Evolutionary conservation across 2,329 filamentous ascomycete genomes (phyloP).

Genomic region (Fusarium floridanum): DNA sequence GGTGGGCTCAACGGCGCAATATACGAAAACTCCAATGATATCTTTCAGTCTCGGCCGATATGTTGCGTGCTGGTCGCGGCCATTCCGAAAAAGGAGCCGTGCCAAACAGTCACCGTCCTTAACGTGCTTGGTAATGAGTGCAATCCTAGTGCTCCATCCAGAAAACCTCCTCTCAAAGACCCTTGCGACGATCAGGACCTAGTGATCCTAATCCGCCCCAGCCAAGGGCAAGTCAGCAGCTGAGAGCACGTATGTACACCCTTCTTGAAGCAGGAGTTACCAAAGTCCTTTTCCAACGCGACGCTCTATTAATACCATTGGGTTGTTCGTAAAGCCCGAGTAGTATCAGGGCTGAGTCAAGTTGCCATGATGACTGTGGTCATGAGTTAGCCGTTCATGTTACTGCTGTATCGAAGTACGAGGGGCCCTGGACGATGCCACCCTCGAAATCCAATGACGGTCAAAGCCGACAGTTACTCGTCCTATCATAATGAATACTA

Average conservation of each 20-base stretch:
- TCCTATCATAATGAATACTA: slow-evolving; percentile 42
- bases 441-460: slow-evolving; percentile 45
- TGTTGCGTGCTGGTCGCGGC: slow-evolving; percentile 47
- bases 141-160: slow-evolving; percentile 46
- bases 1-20: slow-evolving; percentile 41
- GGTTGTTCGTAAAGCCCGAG: slow-evolving; percentile 49
- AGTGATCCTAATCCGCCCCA: slow-evolving; percentile 48
- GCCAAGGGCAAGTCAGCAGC: slow-evolving; percentile 40
- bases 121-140: slow-evolving; percentile 41
- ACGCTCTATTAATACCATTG: slow-evolving; percentile 55
- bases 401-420: slow-evolving; percentile 33
- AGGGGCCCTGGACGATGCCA: slow-evolving; percentile 52
- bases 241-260: slow-evolving; percentile 43
- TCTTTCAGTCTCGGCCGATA: slow-evolving; percentile 51
- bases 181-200: slow-evolving; percentile 46
- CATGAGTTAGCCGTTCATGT: slow-evolving; percentile 53
- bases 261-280: slow-evolving; percentile 50
- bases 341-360: slow-evolving; percentile 53
- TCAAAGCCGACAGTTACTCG: slow-evolving; percentile 47
- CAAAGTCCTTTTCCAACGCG: slow-evolving; percentile 49
- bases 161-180: slow-evolving; percentile 40
- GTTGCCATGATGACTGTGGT: slow-evolving; percentile 53
- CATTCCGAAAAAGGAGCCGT: slow-evolving; percentile 48
- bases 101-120: slow-evolving; percentile 47
- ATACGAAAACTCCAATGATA: slow-evolving; percentile 48